A percentile compares a stretch with the other conserved stretches of the same genome.
Conservation (phyloP, 345 rosid genomes). For the Boechera stricta region DNA sequence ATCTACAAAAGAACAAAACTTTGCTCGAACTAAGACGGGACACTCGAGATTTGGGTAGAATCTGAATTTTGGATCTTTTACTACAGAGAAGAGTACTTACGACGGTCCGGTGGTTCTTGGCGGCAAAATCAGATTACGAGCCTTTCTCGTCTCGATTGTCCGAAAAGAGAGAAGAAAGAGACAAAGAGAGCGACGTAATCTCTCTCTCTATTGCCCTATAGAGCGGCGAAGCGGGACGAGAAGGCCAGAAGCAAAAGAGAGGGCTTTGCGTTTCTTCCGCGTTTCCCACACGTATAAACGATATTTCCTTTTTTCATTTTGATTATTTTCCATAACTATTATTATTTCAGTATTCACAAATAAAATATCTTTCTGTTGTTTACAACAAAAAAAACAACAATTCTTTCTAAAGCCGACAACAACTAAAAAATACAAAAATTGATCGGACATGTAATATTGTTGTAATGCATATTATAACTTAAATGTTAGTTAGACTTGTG, state of each 20-base stretch:
- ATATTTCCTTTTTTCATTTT: not conserved
- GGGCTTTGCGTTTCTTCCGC: conserved; percentile 41
- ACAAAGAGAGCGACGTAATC: conserved; percentile 8
- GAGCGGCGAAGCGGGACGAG: conserved; percentile 37
- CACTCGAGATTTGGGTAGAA: conserved; percentile 14
- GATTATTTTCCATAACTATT: not conserved
- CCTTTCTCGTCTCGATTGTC: conserved; percentile 21
- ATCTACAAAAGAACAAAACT: conserved; percentile 18
- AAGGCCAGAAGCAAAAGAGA: conserved; percentile 23
- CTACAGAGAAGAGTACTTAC: conserved; percentile 33
- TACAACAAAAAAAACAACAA: too few relatives aligned
- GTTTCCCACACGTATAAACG: conserved; percentile 33
- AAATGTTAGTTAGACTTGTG: not conserved
- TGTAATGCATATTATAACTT: not conserved
- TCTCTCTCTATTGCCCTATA: conserved; percentile 28
- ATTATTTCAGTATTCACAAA: not conserved
- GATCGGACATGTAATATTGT: not conserved
- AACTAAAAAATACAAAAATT: too few relatives aligned
- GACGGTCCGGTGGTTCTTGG: conserved; percentile 22
- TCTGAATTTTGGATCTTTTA: conserved; percentile 7
- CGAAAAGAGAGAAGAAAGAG: conserved; percentile 21
- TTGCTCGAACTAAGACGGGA: conserved; percentile 22
- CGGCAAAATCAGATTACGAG: conserved; percentile 8
- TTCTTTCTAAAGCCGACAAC: not conserved
- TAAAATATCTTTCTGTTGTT: not conserved